Evolutionary conservation across 2,329 filamentous ascomycete genomes (phyloP), one percentile per base, ranked within the genome.

Genomic region (Ophiocordyceps sinensis): DNA sequence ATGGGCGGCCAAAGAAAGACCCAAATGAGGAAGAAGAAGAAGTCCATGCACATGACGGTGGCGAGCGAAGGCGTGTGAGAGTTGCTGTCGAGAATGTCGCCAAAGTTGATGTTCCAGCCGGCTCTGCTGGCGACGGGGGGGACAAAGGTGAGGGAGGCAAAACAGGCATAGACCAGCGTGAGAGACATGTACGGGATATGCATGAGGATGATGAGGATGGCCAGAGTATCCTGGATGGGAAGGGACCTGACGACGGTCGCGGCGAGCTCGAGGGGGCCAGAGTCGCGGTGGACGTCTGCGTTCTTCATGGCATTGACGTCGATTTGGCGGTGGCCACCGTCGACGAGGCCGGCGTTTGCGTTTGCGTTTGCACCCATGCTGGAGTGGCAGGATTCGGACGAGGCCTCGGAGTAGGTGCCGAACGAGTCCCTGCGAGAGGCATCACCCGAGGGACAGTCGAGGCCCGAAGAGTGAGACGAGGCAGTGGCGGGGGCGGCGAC

Each of bases 131-230:
- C 85, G 48, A 82, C 77, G 15, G 86, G 84, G 37, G 87, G 85
- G 47, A 94, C 86, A 57, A 95, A 93, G 38, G 88, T 95, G 57
- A 95, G 74, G 49, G 87, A 81, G 50, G 89, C 87, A 64, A 95
- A 96, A 50, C 94, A 75, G 57, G 87, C 81, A 62, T 95, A 93
- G 54, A 94, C 85, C 59, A 86, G 71, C 48, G 87, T 89, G 53
- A 95, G 73, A 44, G 89, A 79, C 53, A 89, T 80, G 19, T 88
- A 85, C 28, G 89, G 88, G 10, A 95, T 77, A 58, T 94, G 88
- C 63, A 95, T 83, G 50, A 96, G 76, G 53, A 95, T 84, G 63
- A 95, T 94, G 60, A 96, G 78, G 55, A 96, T 94, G 58, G 89
- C 87, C 63, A 95, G 85, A 45, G 89, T 94, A 65, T 96, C 89